These are phyloP conservation scores for Aureobasidium sp. DNA, from an alignment of 2,329 filamentous ascomycete genomes.

Conservation along the genomic window DNA sequence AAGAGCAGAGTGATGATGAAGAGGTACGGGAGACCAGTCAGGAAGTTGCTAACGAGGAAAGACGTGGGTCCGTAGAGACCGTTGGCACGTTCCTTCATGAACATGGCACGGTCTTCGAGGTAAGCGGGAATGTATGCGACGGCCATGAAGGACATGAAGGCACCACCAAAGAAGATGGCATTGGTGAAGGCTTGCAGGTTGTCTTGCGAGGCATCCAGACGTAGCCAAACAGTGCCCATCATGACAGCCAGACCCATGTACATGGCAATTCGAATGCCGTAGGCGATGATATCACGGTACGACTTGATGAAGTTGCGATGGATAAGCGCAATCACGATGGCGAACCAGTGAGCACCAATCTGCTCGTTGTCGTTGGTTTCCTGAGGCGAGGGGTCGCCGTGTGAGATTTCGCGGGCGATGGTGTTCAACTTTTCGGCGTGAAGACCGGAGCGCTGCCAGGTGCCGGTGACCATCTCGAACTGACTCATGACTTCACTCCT, in stretches of 20 bases:
- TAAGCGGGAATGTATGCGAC: conserved; percentile 78
- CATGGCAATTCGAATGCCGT: conserved; percentile 76
- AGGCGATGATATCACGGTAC: conserved; percentile 75
- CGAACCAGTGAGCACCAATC: conserved; percentile 35
- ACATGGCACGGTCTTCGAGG: conserved; percentile 67
- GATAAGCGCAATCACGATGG: conserved; percentile 56
- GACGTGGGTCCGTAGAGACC: conserved; percentile 68
- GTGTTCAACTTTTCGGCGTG: conserved; percentile 22
- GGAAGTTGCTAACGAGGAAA: conserved; percentile 70
- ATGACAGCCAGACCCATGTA: conserved; percentile 72
- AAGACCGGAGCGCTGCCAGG: conserved; percentile 38
- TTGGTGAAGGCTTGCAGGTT: conserved; percentile 78
- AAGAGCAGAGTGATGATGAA: conserved; percentile 69
- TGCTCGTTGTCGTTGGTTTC: conserved; percentile 9
- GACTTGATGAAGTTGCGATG: conserved; percentile 77
- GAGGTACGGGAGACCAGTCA: conserved; percentile 73
- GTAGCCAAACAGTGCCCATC: conserved; percentile 83
- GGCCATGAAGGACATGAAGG: conserved; percentile 47
- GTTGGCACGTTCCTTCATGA: conserved; percentile 70
- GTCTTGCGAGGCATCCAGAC: conserved; percentile 57
- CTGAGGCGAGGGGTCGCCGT: conserved; percentile 15
- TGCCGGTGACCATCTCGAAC: conserved; percentile 45
- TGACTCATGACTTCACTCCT: conserved; percentile 39
- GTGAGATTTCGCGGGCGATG: conserved; percentile 29
- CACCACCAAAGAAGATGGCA: conserved; percentile 55